phyloP scores from a whole-genome alignment of 2,329 filamentous ascomycete genomes.

The Colletotrichum ledebouriae region DNA sequence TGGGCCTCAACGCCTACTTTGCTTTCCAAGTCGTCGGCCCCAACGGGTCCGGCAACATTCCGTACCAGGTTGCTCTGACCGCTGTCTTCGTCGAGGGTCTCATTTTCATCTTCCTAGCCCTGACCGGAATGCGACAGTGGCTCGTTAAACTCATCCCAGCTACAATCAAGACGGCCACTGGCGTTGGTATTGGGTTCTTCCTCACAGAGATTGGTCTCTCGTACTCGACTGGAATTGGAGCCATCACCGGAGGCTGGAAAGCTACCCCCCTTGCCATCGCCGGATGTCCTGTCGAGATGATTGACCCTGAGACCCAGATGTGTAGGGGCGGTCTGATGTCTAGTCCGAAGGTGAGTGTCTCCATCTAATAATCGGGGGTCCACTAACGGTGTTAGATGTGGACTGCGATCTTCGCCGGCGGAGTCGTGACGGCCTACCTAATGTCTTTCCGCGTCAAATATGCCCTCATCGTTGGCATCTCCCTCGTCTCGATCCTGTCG shows the following conservation, averaged over 20 bases:
- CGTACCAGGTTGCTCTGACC: conserved; percentile 72
- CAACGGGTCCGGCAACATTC: conserved; percentile 68
- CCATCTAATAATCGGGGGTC: conserved; percentile 18
- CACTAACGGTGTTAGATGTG: conserved; percentile 70
- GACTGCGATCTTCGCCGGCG: conserved; percentile 86
- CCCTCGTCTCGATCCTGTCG: conserved; percentile 78
- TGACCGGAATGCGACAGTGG: conserved; percentile 81
- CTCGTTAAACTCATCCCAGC: conserved; percentile 74
- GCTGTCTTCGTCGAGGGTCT: conserved; percentile 75
- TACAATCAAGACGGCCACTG: conserved; percentile 75
- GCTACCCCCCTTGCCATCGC: conserved; percentile 82
- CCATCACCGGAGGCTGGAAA: conserved; percentile 76
- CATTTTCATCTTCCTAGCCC: conserved; percentile 73
- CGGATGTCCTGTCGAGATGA: conserved; percentile 74
- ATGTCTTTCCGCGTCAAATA: conserved; percentile 84
- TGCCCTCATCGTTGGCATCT: conserved; percentile 80
- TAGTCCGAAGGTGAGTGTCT: conserved; percentile 72
- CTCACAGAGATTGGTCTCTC: conserved; percentile 76
- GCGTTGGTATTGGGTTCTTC: conserved; percentile 75
- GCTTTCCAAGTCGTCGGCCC: conserved; percentile 75
- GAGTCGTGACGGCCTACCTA: conserved; percentile 82
- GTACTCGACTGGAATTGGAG: conserved; percentile 85
- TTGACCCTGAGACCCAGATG: conserved; percentile 61
- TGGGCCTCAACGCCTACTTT: conserved; percentile 78
- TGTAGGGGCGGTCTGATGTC: conserved; percentile 77